Evolutionary conservation across 2,329 filamentous ascomycete species (phyloP).

Genomic region (Graphilbum sp.): DNA sequence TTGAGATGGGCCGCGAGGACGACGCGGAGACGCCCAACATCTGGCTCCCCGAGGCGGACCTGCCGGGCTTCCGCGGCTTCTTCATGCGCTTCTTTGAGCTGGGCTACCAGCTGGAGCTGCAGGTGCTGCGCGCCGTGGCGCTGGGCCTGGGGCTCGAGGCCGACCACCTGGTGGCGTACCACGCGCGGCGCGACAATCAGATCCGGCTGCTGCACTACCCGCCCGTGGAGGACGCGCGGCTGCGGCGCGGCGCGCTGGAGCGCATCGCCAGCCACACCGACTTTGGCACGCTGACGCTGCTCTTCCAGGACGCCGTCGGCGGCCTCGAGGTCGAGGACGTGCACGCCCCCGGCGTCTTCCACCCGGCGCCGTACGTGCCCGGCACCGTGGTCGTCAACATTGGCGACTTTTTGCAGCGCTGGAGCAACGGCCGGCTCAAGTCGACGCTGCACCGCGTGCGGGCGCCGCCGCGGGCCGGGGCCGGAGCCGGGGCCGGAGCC

Average conservation of each 20-base stretch:
- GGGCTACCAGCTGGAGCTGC: constrained; percentile 14
- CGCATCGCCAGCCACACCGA: constrained; percentile 17
- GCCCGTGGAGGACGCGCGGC: constrained; percentile 14
- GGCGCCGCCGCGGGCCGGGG: constrained; percentile 5
- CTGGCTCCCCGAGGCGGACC: constrained; percentile 20
- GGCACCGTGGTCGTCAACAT: constrained; percentile 22
- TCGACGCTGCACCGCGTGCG: constrained; percentile 8
- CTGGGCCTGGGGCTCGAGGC: constrained; percentile 17
- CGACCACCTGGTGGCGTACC: constrained; percentile 17
- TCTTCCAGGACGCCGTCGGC: constrained; percentile 26
- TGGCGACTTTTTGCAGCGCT: constrained; percentile 22
- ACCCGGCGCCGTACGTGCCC: constrained; percentile 17
- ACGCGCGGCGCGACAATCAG: constrained; percentile 39
- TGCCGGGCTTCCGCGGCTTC: constrained; percentile 20
- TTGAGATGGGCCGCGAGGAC: constrained; percentile 20
- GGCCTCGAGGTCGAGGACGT: constrained; percentile 27
- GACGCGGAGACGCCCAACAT: constrained; percentile 19
- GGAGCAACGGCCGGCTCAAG: constrained; percentile 19
- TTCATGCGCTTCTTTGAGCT: constrained; percentile 16
- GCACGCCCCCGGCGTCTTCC: constrained; percentile 18
- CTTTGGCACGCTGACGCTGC: constrained; percentile 25
- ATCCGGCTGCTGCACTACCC: constrained; percentile 41
- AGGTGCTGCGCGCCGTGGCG: constrained; percentile 16
- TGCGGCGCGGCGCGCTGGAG: constrained; percentile 13
- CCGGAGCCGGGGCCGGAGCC: constrained; percentile 12